A percentile compares a stretch with the other conserved stretches of the same genome.
Evolutionary conservation across 306 rosid genomes (phyloP).

Genomic region (Cucurbita pepo): DNA sequence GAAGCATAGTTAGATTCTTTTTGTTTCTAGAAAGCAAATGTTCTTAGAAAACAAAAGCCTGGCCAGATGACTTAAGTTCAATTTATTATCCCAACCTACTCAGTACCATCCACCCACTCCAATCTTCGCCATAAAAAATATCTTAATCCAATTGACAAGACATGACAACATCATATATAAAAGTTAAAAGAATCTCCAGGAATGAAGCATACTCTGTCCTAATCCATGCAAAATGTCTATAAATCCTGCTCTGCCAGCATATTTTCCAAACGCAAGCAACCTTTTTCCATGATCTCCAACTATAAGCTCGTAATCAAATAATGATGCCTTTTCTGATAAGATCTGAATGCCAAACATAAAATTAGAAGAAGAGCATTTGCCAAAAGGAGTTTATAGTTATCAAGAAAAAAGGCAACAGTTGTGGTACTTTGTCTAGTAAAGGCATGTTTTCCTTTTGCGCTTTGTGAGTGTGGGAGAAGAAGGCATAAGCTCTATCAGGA

Average conservation of each 20-base stretch:
- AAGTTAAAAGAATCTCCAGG: not conserved
- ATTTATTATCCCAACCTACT: not conserved
- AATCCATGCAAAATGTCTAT: slow-evolving; percentile 65
- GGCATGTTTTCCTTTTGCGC: slow-evolving; percentile 96
- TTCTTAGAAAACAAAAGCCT: not conserved
- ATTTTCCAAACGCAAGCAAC: slow-evolving; percentile 80
- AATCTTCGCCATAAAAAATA: not conserved
- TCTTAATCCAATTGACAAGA: not conserved
- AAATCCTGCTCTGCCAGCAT: slow-evolving; percentile 90
- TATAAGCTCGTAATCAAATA: slow-evolving; percentile 82
- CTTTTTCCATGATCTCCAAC: slow-evolving; percentile 66
- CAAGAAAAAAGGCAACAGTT: not conserved
- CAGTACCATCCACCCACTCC: not conserved
- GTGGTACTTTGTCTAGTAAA: slow-evolving; percentile 55
- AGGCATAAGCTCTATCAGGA: slow-evolving; percentile 79
- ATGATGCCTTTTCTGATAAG: slow-evolving; percentile 49
- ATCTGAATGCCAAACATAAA: slow-evolving; percentile 25
- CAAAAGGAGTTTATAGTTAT: not conserved
- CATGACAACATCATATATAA: not conserved
- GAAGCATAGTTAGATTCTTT: not conserved
- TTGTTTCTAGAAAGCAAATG: not conserved
- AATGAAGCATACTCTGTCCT: slow-evolving; percentile 56
- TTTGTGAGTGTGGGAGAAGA: slow-evolving; percentile 92
- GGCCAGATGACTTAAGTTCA: not conserved
- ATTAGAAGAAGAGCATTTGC: slow-evolving; percentile 1